Evolutionary conservation across 2,329 filamentous ascomycete species (phyloP).

Genomic region (Metarhizium guizhouense): DNA sequence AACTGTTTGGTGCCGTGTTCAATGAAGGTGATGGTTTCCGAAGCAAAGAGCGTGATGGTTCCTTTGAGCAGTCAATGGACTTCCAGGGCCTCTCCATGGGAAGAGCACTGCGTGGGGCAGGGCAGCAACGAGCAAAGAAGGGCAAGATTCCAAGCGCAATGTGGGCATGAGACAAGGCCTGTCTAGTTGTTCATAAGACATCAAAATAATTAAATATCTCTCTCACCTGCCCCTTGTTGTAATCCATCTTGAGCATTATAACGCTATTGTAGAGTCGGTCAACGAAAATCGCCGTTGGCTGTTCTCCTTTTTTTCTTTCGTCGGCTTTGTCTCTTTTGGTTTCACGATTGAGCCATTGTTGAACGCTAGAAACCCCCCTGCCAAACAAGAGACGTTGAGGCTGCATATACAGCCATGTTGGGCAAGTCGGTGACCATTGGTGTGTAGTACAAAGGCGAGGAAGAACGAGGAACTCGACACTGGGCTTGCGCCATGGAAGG

Average conservation of each 20-base stretch:
- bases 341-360: too few species aligned
- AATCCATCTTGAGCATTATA: too few species aligned
- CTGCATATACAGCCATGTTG: background rate
- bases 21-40: slow-evolving; percentile 67
- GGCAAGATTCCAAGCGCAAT: background rate
- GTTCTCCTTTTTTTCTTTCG: too few species aligned
- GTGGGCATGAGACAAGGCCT: slow-evolving; percentile 1
- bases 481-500: background rate
- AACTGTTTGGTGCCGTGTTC: slow-evolving; percentile 64
- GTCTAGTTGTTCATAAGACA: background rate
- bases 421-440: background rate
- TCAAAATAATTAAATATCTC: background rate
- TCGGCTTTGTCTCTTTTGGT: too few species aligned
- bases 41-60: slow-evolving; percentile 14
- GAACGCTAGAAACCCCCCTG: too few species aligned
- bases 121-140: slow-evolving; percentile 5
- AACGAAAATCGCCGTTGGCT: too few species aligned
- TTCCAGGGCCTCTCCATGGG: slow-evolving; percentile 13
- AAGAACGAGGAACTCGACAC: background rate
- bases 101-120: slow-evolving; percentile 3
- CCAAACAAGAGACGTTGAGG: background rate
- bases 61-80: slow-evolving; percentile 22
- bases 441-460: background rate
- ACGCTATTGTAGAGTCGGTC: too few species aligned
- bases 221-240: background rate